These are phyloP conservation scores for Clonostachys rhizophaga DNA, from an alignment of 2,329 filamentous ascomycete genomes.

Conservation along the genomic window DNA sequence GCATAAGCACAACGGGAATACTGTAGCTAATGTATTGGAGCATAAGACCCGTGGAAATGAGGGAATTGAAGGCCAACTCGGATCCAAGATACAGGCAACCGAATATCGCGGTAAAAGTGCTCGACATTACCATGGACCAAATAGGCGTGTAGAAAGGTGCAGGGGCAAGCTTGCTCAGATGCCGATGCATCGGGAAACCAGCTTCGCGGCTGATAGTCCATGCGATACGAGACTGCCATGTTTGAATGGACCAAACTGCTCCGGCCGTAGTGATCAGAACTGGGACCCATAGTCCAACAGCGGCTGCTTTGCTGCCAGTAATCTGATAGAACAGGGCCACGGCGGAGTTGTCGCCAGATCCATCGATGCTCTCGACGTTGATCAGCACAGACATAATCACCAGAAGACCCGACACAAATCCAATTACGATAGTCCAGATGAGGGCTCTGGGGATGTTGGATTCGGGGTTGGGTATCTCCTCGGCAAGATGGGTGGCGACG, in stretches of 20 bases:
- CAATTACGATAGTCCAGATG: conserved; percentile 8
- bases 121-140: neutral
- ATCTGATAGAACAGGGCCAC: neutral
- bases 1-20: conserved; percentile 14
- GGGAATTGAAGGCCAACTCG: conserved; percentile 16
- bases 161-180: neutral
- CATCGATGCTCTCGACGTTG: neutral
- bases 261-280: too few species aligned
- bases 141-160: too few species aligned
- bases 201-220: too few species aligned
- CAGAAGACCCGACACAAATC: conserved; percentile 2
- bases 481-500: conserved; percentile 16
- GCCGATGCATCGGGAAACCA: too few species aligned
- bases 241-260: too few species aligned
- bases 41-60: conserved; percentile 14
- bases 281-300: too few species aligned
- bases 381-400: neutral
- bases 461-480: conserved; percentile 17
- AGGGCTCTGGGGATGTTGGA: conserved; percentile 14
- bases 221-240: too few species aligned
- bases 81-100: conserved; percentile 18
- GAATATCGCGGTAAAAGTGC: conserved; percentile 11
- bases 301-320: too few species aligned
- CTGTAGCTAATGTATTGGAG: conserved; percentile 19
- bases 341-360: neutral